Evolutionary conservation across 345 rosid genomes (phyloP).

Genomic region (Salix brachista): DNA sequence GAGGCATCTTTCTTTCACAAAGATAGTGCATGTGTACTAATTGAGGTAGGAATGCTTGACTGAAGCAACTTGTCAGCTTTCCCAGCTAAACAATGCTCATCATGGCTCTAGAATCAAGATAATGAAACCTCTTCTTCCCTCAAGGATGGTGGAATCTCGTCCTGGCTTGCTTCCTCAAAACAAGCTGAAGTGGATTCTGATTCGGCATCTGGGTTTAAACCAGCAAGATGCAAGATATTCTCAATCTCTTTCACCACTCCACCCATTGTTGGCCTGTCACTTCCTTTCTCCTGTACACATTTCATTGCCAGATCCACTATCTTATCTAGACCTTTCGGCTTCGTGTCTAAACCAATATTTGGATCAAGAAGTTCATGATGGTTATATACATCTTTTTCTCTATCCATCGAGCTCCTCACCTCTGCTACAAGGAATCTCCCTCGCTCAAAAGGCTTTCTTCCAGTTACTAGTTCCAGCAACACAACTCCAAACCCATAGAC

Average conservation of each 20-base stretch:
- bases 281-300: slow-evolving; percentile 21
- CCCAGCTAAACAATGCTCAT: too few species aligned
- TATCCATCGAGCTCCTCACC: slow-evolving; percentile 53
- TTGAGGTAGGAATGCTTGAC: too few species aligned
- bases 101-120: too few species aligned
- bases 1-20: too few species aligned
- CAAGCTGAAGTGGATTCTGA: slow-evolving; percentile 16
- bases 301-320: slow-evolving; percentile 23
- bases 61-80: too few species aligned
- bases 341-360: slow-evolving; percentile 37
- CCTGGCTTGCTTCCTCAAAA: slow-evolving; percentile 18
- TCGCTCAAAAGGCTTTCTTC: slow-evolving; percentile 66
- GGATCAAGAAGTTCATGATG: slow-evolving; percentile 66
- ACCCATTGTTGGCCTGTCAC: slow-evolving; percentile 29
- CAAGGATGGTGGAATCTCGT: too few species aligned
- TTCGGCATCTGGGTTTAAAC: slow-evolving; percentile 22
- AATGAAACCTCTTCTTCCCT: too few species aligned
- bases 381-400: slow-evolving; percentile 48
- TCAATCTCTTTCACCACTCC: slow-evolving; percentile 31
- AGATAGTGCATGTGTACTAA: too few species aligned
- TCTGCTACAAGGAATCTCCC: slow-evolving; percentile 86
- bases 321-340: slow-evolving; percentile 25
- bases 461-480: slow-evolving; percentile 67
- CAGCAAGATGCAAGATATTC: slow-evolving; percentile 27
- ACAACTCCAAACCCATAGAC: slow-evolving; percentile 90